Percentiles rank a stretch among this genome's conserved stretches.
phyloP scores from a whole-genome alignment of 139 green algal genomes.

The Coelastrella sp. region DNA sequence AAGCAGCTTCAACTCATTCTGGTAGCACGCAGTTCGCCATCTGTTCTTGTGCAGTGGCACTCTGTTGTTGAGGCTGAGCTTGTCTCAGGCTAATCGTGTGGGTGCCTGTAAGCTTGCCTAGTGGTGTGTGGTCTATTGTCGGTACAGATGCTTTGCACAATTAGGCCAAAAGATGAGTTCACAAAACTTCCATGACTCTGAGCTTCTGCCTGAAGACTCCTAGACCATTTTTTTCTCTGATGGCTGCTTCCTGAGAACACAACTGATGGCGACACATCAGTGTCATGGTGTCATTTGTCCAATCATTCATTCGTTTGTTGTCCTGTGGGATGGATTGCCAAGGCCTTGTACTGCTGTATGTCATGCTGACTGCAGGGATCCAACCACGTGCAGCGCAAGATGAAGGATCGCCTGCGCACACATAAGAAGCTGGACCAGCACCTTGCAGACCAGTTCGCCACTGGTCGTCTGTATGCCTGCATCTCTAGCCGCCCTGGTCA shows the following conservation, averaged over 20 bases:
- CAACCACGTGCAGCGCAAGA: slow-evolving; percentile 90
- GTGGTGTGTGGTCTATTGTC: no score
- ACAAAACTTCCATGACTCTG: slow-evolving; percentile 47
- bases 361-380: slow-evolving; percentile 77
- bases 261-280: no score
- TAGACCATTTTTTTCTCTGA: slow-evolving; percentile 25
- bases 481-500: slow-evolving; percentile 81
- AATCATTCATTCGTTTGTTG: no score
- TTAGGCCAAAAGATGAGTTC: slow-evolving; percentile 23
- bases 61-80: no score
- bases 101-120: no score
- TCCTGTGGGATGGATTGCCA: no score
- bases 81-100: no score
- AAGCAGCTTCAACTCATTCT: no score
- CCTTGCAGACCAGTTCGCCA: slow-evolving; percentile 94
- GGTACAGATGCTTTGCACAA: not conserved
- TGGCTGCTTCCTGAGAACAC: not conserved
- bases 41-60: no score
- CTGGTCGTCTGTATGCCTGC: slow-evolving; percentile 89
- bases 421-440: slow-evolving; percentile 80
- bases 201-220: slow-evolving; percentile 29
- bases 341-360: no score
- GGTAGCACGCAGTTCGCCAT: no score
- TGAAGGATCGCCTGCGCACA: slow-evolving; percentile 74
- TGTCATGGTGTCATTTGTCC: not conserved